Evolutionary conservation across 2,329 filamentous ascomycete species (phyloP), one percentile per base, ranked within the genome.

Genomic region (Talaromyces sp.): DNA sequence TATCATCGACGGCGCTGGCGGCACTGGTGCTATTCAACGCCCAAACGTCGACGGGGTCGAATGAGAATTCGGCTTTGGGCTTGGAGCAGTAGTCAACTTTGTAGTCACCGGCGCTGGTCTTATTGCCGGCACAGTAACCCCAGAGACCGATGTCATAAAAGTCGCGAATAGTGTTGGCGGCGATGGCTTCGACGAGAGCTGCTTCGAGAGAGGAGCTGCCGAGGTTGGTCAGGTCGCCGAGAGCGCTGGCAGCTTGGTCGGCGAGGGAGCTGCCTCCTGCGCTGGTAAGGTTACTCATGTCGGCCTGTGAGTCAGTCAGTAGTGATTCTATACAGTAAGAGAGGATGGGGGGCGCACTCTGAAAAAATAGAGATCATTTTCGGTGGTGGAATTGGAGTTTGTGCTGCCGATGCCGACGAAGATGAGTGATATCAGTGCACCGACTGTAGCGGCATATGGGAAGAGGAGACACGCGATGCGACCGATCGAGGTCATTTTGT

Each of bases 381-480:
- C 74, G 1, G 80, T 76, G 42, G 67, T 67, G 33, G 77, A 82
- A 62, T 74, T 75, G 64, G 81, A 79, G 67, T 82, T 82, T 64
- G 82, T 82, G 68, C 84, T 84, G 39, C 84, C 84, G 58, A 86
- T 68, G 66, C 84, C 82, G 59, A 88, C 81, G 42, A 88, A 72
- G 55, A 84, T 70, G 61, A 87, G 76, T 69, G 89, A 89, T 70
- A 95, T 79, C 70, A 97, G 82, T 64, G 90, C 88, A 66, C 84
- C 89, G 70, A 95, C 79, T 21, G 91, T 93, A 72, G 96, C 84
- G 67, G 86, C 81, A 79, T 96, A 92, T 65, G 93, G 93, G 81
- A 92, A 81, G 78, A 90, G 85, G 78, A 98, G 95, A 79, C 92
- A 97, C 75, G 90, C 81, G 71, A 93, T 86, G 73, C 93, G 86